phyloP scores from a whole-genome alignment of 2,329 filamentous ascomycete genomes.

The Neofusicoccum cordaticola region DNA sequence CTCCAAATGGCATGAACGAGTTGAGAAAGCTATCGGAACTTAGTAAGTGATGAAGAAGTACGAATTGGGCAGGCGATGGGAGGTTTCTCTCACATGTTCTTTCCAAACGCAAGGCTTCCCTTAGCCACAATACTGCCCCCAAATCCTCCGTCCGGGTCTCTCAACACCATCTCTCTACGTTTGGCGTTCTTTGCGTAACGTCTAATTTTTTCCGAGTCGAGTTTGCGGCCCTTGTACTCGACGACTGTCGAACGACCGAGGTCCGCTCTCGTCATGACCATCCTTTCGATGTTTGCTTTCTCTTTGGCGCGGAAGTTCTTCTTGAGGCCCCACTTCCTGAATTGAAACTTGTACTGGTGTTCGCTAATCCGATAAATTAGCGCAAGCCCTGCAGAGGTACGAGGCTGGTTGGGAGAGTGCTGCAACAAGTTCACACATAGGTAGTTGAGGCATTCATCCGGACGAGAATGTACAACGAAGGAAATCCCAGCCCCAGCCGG shows the following conservation, averaged over 20 bases:
- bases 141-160: background rate
- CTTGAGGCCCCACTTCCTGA: constrained; percentile 30
- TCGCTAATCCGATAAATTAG: background rate
- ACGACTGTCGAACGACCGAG: constrained; percentile 21
- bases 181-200: constrained; percentile 24
- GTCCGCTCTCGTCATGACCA: constrained; percentile 21
- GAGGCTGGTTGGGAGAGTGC: no score
- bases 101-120: background rate
- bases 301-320: constrained; percentile 26
- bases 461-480: no score
- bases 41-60: background rate
- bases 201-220: constrained; percentile 28
- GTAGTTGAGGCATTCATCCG: no score
- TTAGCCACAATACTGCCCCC: no score
- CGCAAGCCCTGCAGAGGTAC: no score
- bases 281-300: constrained; percentile 22
- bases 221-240: constrained; percentile 25
- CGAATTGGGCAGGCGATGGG: no score
- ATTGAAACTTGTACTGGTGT: background rate
- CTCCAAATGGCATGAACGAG: background rate
- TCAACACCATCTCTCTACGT: background rate
- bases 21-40: background rate
- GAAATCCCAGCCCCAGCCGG: no score
- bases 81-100: background rate
- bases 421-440: no score